Conservation (phyloP, 2,329 filamentous ascomycete species). For the Cryphonectria nitschkei region DNA sequence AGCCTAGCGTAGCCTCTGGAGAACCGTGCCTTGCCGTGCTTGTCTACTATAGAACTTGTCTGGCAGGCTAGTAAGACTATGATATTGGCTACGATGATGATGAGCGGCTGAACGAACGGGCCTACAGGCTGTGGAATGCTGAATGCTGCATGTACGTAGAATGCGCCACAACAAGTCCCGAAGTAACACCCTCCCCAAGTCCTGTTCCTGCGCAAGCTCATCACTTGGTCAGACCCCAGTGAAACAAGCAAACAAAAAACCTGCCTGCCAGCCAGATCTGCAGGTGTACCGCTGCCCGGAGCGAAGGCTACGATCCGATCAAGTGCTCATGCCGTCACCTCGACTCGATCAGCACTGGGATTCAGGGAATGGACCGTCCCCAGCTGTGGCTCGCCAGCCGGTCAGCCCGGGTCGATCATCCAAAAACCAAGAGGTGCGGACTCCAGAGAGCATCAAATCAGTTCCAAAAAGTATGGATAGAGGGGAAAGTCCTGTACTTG, state of each 20-base stretch:
- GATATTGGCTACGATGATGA: not conserved
- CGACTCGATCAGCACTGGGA: conserved; percentile 1
- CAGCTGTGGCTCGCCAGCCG: not conserved
- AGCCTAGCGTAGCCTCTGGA: not conserved
- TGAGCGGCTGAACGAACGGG: not conserved
- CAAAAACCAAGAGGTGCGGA: not conserved
- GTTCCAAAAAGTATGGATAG: not conserved
- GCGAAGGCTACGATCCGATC: conserved; percentile 4
- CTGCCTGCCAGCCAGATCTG: not conserved
- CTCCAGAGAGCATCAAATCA: not conserved
- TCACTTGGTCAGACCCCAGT: not conserved
- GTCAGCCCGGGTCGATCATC: not conserved
- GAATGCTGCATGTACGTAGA: not conserved
- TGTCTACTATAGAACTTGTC: not conserved
- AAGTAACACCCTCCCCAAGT: not conserved
- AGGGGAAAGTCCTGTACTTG: not conserved
- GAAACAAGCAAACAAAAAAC: not conserved
- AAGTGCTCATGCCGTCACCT: not conserved
- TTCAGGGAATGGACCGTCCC: not conserved
- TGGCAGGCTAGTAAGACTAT: not conserved
- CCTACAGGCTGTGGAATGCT: not conserved
- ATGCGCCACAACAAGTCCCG: not conserved
- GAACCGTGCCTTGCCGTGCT: not conserved
- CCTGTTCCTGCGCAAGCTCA: conserved; percentile 1
- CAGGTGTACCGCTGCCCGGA: not conserved